These are phyloP conservation scores for Globisporangium paroecandrum DNA, from an alignment of 352 stramenopile species.

Conservation along the genomic window DNA sequence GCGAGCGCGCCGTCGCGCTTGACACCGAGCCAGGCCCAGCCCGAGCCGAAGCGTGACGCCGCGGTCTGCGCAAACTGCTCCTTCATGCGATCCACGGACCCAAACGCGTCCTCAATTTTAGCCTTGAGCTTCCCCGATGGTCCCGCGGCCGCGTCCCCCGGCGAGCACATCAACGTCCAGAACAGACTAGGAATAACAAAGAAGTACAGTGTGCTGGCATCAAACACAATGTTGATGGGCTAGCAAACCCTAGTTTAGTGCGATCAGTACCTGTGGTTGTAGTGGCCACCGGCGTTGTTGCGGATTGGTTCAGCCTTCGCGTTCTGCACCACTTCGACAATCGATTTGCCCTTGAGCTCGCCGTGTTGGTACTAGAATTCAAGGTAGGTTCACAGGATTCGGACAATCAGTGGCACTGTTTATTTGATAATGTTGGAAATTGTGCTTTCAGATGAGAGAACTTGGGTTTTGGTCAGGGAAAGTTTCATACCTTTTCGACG, in stretches of 20 bases:
- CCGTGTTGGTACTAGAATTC: slow-evolving; percentile 25
- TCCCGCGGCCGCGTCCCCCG: slow-evolving; percentile 10
- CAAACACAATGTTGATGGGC: neutral
- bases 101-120: slow-evolving; percentile 40
- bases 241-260: neutral
- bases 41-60: slow-evolving; percentile 49
- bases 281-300: slow-evolving; percentile 33
- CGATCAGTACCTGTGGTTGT: slow-evolving; percentile 20
- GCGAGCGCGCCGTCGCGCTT: slow-evolving; percentile 66
- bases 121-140: slow-evolving; percentile 31
- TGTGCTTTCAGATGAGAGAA: neutral
- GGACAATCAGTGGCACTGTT: neutral
- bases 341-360: slow-evolving; percentile 31
- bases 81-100: slow-evolving; percentile 54
- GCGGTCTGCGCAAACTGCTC: slow-evolving; percentile 39
- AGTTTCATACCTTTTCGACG: slow-evolving; percentile 36
- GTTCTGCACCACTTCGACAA: slow-evolving; percentile 30
- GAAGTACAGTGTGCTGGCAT: too few species aligned
- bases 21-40: slow-evolving; percentile 60
- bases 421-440: neutral
- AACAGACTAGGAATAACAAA: neutral
- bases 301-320: slow-evolving; percentile 25
- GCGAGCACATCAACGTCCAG: slow-evolving; percentile 32
- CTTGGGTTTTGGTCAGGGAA: neutral
- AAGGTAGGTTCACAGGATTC: neutral